These are phyloP conservation scores for Backusella mclennaniae DNA, from an alignment of 192 early-diverging fungal species.

Conservation along the genomic window DNA sequence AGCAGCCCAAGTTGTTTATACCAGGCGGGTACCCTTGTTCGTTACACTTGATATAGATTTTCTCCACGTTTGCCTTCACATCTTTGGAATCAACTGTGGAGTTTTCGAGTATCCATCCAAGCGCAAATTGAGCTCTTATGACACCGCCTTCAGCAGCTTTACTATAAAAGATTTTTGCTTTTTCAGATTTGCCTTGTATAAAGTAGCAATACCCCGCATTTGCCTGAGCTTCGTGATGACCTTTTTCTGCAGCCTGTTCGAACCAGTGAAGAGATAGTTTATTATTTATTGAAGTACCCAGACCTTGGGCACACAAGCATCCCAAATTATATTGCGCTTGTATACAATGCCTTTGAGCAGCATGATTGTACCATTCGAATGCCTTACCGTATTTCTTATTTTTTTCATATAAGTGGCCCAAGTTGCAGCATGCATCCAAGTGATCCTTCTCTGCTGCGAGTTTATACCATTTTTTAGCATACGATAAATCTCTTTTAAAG, in stretches of 20 bases:
- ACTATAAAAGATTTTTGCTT: background rate
- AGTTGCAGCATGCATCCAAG: background rate
- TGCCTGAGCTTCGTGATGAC: background rate
- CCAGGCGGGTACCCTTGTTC: background rate
- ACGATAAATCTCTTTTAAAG: background rate
- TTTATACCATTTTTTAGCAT: background rate
- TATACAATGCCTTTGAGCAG: background rate
- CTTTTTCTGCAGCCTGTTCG: background rate
- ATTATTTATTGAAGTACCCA: background rate
- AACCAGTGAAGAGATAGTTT: background rate
- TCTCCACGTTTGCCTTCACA: no score
- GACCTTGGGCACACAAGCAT: background rate
- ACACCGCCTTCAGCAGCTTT: background rate
- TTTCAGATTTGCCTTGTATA: background rate
- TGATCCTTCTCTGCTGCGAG: background rate
- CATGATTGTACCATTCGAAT: background rate
- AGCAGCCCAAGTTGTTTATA: background rate
- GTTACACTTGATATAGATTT: background rate
- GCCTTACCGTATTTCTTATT: background rate
- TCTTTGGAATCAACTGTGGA: no score
- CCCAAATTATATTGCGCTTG: background rate
- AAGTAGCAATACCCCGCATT: background rate
- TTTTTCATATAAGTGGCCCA: background rate
- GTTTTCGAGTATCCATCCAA: background rate
- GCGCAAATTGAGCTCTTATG: background rate